These are phyloP conservation scores for Pseudocohnilembus persalinus DNA, from an alignment of 169 alveolate genomes.

Conservation along the genomic window DNA sequence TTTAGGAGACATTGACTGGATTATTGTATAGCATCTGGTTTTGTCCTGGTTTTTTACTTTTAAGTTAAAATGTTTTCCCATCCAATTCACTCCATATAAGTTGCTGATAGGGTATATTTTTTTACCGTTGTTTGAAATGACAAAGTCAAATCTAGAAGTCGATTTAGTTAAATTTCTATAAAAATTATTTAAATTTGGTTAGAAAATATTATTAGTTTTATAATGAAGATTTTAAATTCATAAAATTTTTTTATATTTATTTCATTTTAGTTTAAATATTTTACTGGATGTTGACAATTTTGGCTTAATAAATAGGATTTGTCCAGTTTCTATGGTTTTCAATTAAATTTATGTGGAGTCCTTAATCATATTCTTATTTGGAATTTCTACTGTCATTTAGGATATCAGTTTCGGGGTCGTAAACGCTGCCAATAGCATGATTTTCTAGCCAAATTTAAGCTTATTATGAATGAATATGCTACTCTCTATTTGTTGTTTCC, in stretches of 20 bases:
- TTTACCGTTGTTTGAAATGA: not conserved
- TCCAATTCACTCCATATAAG: not conserved
- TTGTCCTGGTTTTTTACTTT: not conserved
- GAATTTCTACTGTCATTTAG: not conserved
- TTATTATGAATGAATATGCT: not conserved
- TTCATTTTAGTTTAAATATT: no score
- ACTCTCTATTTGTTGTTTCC: not conserved
- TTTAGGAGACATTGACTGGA: not conserved
- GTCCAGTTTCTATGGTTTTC: no score
- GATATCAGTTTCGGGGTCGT: not conserved
- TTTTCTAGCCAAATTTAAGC: not conserved
- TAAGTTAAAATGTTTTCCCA: not conserved
- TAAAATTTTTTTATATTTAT: no score
- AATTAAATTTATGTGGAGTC: no score
- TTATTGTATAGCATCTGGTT: not conserved
- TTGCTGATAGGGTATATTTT: not conserved
- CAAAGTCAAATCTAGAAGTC: not conserved
- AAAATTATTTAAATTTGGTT: no score
- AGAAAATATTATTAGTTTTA: no score
- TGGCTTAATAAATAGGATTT: no score
- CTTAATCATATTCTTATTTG: no score
- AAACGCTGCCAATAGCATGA: not conserved
- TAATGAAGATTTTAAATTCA: no score
- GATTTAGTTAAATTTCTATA: not conserved
- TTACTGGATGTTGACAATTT: no score